A percentile compares a stretch with the other conserved stretches of the same genome.
Conservation (phyloP, 208 protist genomes). For the Acanthamoeba lenticulata region DNA sequence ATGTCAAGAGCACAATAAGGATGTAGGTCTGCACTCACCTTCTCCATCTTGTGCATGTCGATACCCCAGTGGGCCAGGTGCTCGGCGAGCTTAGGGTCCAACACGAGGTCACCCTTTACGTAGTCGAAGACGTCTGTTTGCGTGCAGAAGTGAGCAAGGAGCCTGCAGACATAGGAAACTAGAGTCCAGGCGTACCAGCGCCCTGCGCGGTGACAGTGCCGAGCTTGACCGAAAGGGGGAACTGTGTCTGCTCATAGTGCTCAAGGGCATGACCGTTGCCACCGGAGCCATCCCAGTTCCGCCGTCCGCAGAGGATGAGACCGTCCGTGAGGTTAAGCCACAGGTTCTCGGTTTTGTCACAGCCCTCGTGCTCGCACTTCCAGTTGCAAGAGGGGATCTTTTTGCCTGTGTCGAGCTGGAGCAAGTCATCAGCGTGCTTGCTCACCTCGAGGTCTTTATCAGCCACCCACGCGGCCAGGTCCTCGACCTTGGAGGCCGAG, state of each 20-base stretch:
- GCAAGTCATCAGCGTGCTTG: constrained; percentile 43
- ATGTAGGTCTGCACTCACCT: constrained; percentile 85
- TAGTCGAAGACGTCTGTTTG: constrained; percentile 92
- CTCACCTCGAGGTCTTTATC: constrained; percentile 45
- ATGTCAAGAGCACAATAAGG: background rate
- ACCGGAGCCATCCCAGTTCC: constrained; percentile 91
- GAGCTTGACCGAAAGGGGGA: constrained; percentile 96
- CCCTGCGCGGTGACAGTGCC: constrained; percentile 94
- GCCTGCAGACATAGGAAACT: background rate
- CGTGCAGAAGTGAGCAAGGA: background rate
- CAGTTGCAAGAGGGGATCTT: constrained; percentile 17
- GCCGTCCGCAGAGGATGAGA: constrained; percentile 49
- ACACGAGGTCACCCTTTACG: constrained; percentile 93
- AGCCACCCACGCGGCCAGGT: constrained; percentile 1
- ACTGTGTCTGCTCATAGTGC: constrained; percentile 87
- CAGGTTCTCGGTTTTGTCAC: constrained; percentile 56
- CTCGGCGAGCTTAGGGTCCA: constrained; percentile 92
- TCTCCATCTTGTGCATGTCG: constrained; percentile 91
- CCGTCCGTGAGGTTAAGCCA: constrained; percentile 66
- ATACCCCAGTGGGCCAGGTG: constrained; percentile 97
- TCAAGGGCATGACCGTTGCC: constrained; percentile 95
- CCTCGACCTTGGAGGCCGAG: constrained; percentile 61
- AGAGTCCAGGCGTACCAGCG: constrained; percentile 59
- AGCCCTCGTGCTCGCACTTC: constrained; percentile 52
- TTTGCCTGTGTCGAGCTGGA: constrained; percentile 36